These are phyloP conservation scores for Claviceps sp. DNA, from an alignment of 2,329 filamentous ascomycete genomes.

Conservation along the genomic window DNA sequence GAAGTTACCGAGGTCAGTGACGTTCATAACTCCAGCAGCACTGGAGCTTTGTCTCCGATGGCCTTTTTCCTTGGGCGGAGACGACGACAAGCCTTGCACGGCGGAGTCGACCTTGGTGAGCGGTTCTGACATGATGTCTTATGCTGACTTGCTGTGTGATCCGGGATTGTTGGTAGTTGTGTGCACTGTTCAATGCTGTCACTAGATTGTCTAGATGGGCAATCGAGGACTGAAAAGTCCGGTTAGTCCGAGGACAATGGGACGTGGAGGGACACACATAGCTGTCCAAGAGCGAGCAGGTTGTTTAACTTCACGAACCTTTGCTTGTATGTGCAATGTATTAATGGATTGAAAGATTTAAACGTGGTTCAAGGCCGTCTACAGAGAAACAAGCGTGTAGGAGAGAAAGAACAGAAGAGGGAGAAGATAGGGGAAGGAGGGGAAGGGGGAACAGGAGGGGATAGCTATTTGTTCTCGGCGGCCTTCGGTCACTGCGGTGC, in stretches of 20 bases:
- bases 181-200: too few species aligned
- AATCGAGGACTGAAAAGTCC: neutral
- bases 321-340: neutral
- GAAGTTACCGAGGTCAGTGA: conserved; percentile 71
- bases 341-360: neutral
- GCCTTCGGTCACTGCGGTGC: conserved; percentile 10
- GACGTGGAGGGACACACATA: neutral
- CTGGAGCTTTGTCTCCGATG: conserved; percentile 62
- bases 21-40: conserved; percentile 54
- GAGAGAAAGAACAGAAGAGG: conserved; percentile 7
- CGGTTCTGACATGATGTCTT: conserved; percentile 32
- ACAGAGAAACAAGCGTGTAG: conserved; percentile 3
- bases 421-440: conserved; percentile 11
- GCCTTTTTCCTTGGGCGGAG: conserved; percentile 51
- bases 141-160: neutral
- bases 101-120: conserved; percentile 87
- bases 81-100: conserved; percentile 62
- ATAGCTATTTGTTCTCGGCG: conserved; percentile 19
- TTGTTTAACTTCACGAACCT: conserved; percentile 4
- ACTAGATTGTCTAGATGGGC: neutral
- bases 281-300: neutral
- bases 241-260: neutral
- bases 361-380: conserved; percentile 9
- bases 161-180: too few species aligned
- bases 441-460: conserved; percentile 13